phyloP scores from a whole-genome alignment of 2,329 filamentous ascomycete species.

The Claviceps monticola region DNA sequence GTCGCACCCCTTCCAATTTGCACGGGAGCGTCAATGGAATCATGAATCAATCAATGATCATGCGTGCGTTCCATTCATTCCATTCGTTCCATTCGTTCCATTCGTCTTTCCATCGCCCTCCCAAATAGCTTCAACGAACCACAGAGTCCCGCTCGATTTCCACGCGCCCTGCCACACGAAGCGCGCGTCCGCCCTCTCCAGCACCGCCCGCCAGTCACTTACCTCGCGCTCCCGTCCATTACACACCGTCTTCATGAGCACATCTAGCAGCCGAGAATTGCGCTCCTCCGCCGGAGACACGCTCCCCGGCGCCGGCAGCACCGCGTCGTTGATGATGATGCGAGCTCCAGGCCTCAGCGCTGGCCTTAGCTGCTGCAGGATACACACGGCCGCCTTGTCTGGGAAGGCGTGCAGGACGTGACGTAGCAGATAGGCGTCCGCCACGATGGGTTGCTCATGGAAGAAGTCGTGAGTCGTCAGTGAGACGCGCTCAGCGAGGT shows the following conservation, averaged over 20 bases:
- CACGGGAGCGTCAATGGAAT: too few relatives aligned
- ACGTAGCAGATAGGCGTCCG: slow-evolving; percentile 39
- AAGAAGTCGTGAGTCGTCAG: slow-evolving; percentile 39
- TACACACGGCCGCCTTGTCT: slow-evolving; percentile 29
- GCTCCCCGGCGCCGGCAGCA: slow-evolving; percentile 18
- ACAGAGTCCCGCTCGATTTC: slow-evolving; percentile 16
- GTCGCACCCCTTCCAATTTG: too few relatives aligned
- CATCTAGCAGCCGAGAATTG: slow-evolving; percentile 27
- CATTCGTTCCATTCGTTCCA: not conserved
- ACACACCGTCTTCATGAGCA: slow-evolving; percentile 31
- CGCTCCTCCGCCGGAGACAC: slow-evolving; percentile 23
- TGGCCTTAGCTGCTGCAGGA: slow-evolving; percentile 31
- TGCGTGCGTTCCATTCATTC: not conserved
- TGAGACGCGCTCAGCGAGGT: slow-evolving; percentile 20
- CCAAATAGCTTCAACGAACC: slow-evolving; percentile 25
- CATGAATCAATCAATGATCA: too few relatives aligned
- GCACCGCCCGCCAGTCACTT: slow-evolving; percentile 28
- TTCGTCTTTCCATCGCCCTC: not conserved
- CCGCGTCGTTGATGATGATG: slow-evolving; percentile 25
- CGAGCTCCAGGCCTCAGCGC: slow-evolving; percentile 34
- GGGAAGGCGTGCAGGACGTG: slow-evolving; percentile 44
- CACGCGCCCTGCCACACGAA: slow-evolving; percentile 23
- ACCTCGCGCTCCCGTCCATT: slow-evolving; percentile 32
- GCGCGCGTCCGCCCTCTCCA: slow-evolving; percentile 21
- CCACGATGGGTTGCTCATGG: slow-evolving; percentile 31